Evolutionary conservation across 164 flowering plant genomes (phyloP).

Genomic region (Macadamia integrifolia): DNA sequence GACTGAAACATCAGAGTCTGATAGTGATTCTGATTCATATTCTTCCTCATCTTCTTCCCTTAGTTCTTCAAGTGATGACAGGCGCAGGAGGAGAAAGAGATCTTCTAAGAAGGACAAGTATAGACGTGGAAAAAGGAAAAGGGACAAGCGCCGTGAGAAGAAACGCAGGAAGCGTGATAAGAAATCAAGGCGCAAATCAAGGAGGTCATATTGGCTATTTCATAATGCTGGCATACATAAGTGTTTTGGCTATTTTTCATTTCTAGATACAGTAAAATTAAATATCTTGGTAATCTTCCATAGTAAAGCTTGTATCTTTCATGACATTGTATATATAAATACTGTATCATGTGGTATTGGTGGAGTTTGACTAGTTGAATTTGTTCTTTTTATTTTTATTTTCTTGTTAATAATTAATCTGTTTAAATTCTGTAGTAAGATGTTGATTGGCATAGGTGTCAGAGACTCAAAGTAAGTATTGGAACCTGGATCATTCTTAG

Average conservation of each 20-base stretch:
- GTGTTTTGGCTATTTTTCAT: background rate
- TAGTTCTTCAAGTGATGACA: constrained; percentile 89
- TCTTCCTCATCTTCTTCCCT: constrained; percentile 55
- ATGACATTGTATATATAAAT: too few relatives aligned
- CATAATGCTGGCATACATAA: background rate
- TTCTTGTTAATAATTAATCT: too few relatives aligned
- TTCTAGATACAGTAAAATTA: too few relatives aligned
- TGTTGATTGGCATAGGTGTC: too few relatives aligned
- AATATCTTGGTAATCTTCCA: too few relatives aligned
- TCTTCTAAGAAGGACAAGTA: constrained; percentile 64
- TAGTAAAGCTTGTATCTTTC: too few relatives aligned
- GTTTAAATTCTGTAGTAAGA: too few relatives aligned
- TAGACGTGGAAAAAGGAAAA: constrained; percentile 52
- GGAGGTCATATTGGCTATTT: constrained; percentile 39
- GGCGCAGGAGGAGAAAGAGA: constrained; percentile 70
- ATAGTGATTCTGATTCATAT: constrained; percentile 55
- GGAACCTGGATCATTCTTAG: too few relatives aligned
- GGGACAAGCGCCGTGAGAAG: constrained; percentile 63
- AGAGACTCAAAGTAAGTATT: too few relatives aligned
- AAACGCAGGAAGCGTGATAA: constrained; percentile 65
- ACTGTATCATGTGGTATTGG: too few relatives aligned
- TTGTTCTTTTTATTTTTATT: too few relatives aligned
- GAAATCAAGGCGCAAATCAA: constrained; percentile 68
- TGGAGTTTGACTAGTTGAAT: too few relatives aligned
- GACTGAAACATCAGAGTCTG: constrained; percentile 56